phyloP scores from a whole-genome alignment of 139 green algal species.

The Micromonas pusilla region DNA sequence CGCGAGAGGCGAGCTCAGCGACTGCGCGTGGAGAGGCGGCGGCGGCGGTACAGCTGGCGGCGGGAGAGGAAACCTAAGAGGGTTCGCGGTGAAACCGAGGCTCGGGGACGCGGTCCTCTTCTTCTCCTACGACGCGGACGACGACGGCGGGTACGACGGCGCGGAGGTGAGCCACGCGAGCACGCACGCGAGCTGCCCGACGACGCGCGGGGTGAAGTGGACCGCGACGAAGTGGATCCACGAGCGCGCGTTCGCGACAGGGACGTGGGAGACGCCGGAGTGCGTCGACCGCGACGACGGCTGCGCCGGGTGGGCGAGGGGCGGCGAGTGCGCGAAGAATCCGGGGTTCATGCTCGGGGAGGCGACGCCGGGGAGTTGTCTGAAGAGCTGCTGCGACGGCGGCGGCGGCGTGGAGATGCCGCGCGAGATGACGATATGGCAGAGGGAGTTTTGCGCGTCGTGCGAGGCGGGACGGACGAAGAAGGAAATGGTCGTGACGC shows the following conservation, averaged over 20 bases:
- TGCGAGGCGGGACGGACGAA: neutral
- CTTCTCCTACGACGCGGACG: conserved; percentile 36
- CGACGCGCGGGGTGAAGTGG: conserved; percentile 67
- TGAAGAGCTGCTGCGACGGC: neutral
- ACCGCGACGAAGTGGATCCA: conserved; percentile 84
- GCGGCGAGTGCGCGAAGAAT: conserved; percentile 46
- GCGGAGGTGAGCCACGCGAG: too few species aligned
- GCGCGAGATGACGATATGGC: neutral
- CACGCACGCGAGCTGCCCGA: conserved; percentile 64
- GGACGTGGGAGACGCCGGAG: neutral
- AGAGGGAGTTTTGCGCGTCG: neutral
- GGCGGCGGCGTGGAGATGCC: neutral
- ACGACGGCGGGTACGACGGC: conserved; percentile 30
- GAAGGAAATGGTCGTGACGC: neutral
- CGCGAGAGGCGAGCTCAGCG: conserved; percentile 4
- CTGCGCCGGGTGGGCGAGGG: conserved; percentile 39
- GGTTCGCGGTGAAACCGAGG: conserved; percentile 40
- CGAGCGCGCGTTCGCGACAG: conserved; percentile 40
- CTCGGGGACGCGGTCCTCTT: conserved; percentile 48
- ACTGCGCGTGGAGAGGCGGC: conserved; percentile 5
- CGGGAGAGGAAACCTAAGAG: too few species aligned
- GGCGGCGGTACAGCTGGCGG: too few species aligned
- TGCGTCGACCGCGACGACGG: conserved; percentile 28
- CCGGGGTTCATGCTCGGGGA: conserved; percentile 41
- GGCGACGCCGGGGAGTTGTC: neutral